A percentile compares a stretch with the other conserved stretches of the same genome.
Conservation (phyloP, 768 basidiomycete genomes). For the Russula ochroleuca region DNA sequence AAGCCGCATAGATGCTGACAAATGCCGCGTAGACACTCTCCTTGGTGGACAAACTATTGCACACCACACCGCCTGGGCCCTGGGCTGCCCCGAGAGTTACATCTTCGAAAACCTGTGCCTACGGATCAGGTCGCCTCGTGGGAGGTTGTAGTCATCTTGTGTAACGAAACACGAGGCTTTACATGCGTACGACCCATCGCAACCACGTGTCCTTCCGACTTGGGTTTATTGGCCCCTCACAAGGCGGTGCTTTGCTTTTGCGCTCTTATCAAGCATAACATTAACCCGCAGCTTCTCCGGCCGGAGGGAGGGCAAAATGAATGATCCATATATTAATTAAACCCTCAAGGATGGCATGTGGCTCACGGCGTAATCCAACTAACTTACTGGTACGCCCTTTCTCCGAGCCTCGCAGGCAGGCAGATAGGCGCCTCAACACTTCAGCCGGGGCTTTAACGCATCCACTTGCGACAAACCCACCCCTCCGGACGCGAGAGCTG, state of each 20-base stretch:
- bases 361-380: not conserved
- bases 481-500: not conserved
- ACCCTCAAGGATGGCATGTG: slow-evolving; percentile 11
- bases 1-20: too few species aligned
- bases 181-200: not conserved
- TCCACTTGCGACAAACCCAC: not conserved
- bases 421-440: not conserved
- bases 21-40: too few species aligned
- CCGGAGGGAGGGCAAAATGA: not conserved
- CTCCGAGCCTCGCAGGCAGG: not conserved
- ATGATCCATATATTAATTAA: not conserved
- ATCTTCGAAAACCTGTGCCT: too few species aligned
- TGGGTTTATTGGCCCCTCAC: not conserved
- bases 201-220: slow-evolving; percentile 4
- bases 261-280: not conserved
- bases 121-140: slow-evolving; percentile 1
- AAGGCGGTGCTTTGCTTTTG: not conserved
- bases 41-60: too few species aligned
- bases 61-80: not conserved
- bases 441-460: not conserved
- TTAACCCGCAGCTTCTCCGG: not conserved
- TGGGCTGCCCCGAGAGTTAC: not conserved
- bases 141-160: not conserved
- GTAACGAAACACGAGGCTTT: slow-evolving; percentile 5
- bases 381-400: not conserved